Evolutionary conservation across 768 basidiomycete species (phyloP).

Genomic region (Amanita rubescens): DNA sequence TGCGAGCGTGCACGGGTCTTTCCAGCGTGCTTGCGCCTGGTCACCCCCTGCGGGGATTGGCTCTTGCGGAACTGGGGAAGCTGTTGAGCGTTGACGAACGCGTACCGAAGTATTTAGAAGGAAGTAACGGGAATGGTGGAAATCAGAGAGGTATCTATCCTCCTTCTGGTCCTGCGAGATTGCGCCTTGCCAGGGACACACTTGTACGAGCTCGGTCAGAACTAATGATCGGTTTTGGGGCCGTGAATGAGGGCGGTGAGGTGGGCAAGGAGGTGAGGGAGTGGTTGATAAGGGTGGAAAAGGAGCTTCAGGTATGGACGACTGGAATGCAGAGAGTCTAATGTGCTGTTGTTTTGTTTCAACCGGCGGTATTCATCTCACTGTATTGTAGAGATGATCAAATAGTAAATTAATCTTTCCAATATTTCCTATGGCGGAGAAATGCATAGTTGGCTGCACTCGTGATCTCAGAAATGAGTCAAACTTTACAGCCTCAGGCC

Average conservation of each 20-base stretch:
- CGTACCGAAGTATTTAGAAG: constrained; percentile 23
- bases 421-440: too few relatives aligned
- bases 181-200: constrained; percentile 58
- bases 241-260: constrained; percentile 58
- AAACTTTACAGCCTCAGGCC: too few relatives aligned
- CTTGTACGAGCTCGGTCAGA: constrained; percentile 55
- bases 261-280: constrained; percentile 60
- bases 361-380: too few relatives aligned
- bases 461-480: too few relatives aligned
- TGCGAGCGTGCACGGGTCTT: constrained; percentile 47
- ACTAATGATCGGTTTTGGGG: constrained; percentile 66
- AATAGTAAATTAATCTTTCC: too few relatives aligned
- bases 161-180: constrained; percentile 56
- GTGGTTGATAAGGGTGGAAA: constrained; percentile 53
- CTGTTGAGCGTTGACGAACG: constrained; percentile 75
- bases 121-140: background rate
- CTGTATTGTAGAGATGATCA: too few relatives aligned
- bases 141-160: constrained; percentile 36
- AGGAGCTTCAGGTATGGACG: constrained; percentile 67
- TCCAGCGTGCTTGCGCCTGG: constrained; percentile 45
- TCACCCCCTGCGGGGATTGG: constrained; percentile 73
- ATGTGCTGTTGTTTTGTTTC: too few relatives aligned
- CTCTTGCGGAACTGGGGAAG: constrained; percentile 76
- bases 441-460: too few relatives aligned
- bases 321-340: constrained; percentile 42